A percentile compares a stretch with the other conserved stretches of the same genome.
phyloP scores from a whole-genome alignment of 129 eudicot genomes.

The Chrysanthemum makinoi region DNA sequence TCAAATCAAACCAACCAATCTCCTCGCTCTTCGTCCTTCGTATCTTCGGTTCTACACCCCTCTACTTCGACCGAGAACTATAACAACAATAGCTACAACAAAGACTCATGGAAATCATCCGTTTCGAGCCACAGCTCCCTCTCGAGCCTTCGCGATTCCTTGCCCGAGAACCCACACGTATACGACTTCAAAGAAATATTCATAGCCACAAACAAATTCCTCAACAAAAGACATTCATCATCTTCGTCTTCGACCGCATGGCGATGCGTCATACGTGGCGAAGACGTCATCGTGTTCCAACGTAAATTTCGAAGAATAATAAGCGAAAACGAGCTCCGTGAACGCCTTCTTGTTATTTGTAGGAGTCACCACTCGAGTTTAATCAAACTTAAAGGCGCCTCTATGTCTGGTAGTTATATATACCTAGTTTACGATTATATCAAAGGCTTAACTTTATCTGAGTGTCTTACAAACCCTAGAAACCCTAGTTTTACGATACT shows the following conservation, averaged over 20 bases:
- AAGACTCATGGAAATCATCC: conserved; percentile 50
- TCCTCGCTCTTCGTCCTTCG: conserved; percentile 17
- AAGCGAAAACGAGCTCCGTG: conserved; percentile 38
- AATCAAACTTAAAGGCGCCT: conserved; percentile 67
- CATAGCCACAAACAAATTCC: conserved; percentile 63
- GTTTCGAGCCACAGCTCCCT: conserved; percentile 43
- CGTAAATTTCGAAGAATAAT: conserved; percentile 57
- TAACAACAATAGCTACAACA: conserved; percentile 39
- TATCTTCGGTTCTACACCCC: conserved; percentile 20
- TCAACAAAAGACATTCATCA: conserved; percentile 31
- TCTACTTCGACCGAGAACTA: conserved; percentile 26
- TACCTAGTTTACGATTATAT: conserved; percentile 74
- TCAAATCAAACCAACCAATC: not conserved
- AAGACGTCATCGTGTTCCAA: conserved; percentile 52
- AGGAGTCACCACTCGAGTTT: conserved; percentile 70
- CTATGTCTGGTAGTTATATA: conserved; percentile 59
- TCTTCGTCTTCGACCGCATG: conserved; percentile 71
- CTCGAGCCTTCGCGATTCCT: conserved; percentile 55
- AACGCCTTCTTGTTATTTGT: conserved; percentile 57
- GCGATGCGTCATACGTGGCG: conserved; percentile 65
- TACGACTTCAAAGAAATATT: conserved; percentile 64
- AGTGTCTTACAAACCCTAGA: conserved; percentile 54
- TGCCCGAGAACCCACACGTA: conserved; percentile 58
- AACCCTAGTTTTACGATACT: conserved; percentile 67
- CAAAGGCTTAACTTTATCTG: conserved; percentile 53